Conservation (phyloP, 768 basidiomycete genomes). For the Pleurotus citrinopileatus region DNA sequence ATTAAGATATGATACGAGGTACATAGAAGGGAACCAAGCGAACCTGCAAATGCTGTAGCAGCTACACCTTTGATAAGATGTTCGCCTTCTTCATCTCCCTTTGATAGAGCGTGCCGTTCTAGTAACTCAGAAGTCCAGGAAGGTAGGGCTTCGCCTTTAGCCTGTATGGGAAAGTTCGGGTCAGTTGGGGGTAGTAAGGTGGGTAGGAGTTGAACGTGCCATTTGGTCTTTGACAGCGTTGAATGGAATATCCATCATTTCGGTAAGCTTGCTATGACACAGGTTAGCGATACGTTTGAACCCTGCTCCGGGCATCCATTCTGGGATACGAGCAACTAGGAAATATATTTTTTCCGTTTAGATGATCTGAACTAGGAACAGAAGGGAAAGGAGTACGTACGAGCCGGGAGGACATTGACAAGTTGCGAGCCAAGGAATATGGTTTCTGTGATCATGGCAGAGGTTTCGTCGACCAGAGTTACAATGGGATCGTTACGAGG, state of each 20-base stretch:
- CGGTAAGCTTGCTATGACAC: not conserved
- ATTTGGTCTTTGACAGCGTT: conserved; percentile 11
- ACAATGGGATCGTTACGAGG: conserved; percentile 28
- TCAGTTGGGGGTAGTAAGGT: too few species aligned
- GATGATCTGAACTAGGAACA: not conserved
- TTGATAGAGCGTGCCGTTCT: conserved; percentile 3
- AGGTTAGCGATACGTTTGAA: conserved; percentile 15
- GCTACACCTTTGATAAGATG: conserved; percentile 15
- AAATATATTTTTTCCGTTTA: not conserved
- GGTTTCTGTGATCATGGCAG: conserved; percentile 22
- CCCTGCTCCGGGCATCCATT: conserved; percentile 10
- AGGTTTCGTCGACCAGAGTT: conserved; percentile 26
- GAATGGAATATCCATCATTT: conserved; percentile 12
- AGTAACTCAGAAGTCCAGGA: conserved; percentile 14
- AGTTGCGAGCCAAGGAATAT: conserved; percentile 27
- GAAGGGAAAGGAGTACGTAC: conserved; percentile 18
- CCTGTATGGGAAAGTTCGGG: conserved; percentile 10
- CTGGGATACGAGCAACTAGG: conserved; percentile 2
- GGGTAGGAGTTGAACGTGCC: not conserved
- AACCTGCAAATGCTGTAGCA: conserved; percentile 6
- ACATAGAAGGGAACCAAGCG: not conserved
- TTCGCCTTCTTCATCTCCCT: conserved; percentile 12
- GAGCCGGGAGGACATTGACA: conserved; percentile 28
- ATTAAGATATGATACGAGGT: not conserved
- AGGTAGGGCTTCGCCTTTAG: conserved; percentile 14